Evolutionary conservation across 257 asterid species (phyloP), one percentile per base, ranked within the genome.

Genomic region (Agastache rugosa): DNA sequence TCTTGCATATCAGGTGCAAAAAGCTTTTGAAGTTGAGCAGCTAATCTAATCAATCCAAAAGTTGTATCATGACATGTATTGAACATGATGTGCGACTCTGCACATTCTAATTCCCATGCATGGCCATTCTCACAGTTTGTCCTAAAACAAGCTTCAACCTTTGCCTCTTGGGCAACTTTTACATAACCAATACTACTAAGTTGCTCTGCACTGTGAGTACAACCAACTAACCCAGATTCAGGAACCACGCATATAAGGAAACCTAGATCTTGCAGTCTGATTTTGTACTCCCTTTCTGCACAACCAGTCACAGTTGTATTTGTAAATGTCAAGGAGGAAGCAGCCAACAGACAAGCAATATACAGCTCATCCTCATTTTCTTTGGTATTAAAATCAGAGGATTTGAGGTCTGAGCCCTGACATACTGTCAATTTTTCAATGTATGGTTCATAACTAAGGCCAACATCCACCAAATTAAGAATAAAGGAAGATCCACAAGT

Each of bases 1-100:
- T 95, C 97, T 77, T 84, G 93, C 88, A 89, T 69, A 77, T 92
- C 97, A 73, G 98, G 99, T 14, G 93, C 90, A 83, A 90, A 89
- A 29, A 92, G 89, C 81, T 86, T 86, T 79, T 95, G 99, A 45
- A 95, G 89, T 83, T 89, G 99, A 78, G 85, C 84, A 63, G 87
- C 90, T 82, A 92, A 78, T 79, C 86, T 88, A 41, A 85, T 82
- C 81, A 95, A 77, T 64, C 96, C 97, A 69, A 73, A 62, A 63
- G 94, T 75, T 64, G 99, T 90, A 67, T 95, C 99, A 69, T 84
- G 90, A 80, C 99, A 90, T 47, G 97, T 90, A 75, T 75, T 84
- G 77, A 95, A 41, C 78, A 79, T 80, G 69, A 95, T 79, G 72
- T 88, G 91, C 8, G 96, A 83, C 73, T 85, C 88, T 4, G 83